Base-by-base conservation (phyloP, 2,329 filamentous ascomycete genomes). In the Fusarium palustre region DNA sequence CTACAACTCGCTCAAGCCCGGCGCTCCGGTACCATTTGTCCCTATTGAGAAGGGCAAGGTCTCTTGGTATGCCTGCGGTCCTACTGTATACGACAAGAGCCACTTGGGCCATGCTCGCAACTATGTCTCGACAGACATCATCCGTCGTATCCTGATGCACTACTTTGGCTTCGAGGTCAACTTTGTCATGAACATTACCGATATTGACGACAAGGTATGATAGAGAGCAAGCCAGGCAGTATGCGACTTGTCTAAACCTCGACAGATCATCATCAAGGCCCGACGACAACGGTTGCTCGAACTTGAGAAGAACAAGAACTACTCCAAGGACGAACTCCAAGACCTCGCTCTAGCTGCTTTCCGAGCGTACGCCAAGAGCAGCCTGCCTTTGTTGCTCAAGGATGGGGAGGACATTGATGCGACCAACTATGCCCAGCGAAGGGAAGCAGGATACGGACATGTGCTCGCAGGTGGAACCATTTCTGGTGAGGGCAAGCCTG, bases 171-270 rank as follows among this genome's bases (percentile, higher is more conserved):
- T 92, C 79, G 83, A 93, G 42, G 88, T 97, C 70, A 88, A 90
- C 64, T 97, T 97, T 81, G 92, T 97, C 70, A 96, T 97, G 91
- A 97, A 97, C 81, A 93, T 96, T 68, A 97, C 94, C 30, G 94
- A 95, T 74, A 87, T 95, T 39, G 91, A 94, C 72, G 90, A 92
- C 79, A 91, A 91, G 85, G 87, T 89, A 74, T 68, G 63, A 41
- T 36, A 28, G 34, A 24, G 25, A 33, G 7, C 13, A 34, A 39
- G 31, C 38, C 36, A 7, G 38, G 54, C 33, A 50, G n/a, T 34
- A 36, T 62, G 36, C 54, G 48, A 55, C 64, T 57, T 55, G 42
- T 65, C 60, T 71, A 69, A 72, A 68, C 56, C 34, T 55, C 49
- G 57, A 45, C 68, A 87, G 85, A 88, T 88, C 64, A 88, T 88